Evolutionary conservation across 306 rosid species (phyloP).

Genomic region (Prunus armeniaca): DNA sequence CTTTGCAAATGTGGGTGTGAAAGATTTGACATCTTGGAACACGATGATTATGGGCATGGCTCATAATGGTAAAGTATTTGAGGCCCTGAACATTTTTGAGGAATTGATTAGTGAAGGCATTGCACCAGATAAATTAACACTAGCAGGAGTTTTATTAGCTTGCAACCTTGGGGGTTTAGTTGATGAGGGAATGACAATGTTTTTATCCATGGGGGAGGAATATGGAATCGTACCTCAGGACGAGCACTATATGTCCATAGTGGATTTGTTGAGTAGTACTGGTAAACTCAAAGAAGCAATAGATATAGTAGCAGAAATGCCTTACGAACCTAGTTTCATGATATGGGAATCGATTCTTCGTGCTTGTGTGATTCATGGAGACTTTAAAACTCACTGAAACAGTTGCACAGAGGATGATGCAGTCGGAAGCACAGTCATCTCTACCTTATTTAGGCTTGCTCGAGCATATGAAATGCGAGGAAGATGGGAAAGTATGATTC

Average conservation of each 20-base stretch:
- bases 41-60: slow-evolving; percentile 66
- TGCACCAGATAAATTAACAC: slow-evolving; percentile 57
- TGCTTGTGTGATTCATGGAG: slow-evolving; percentile 42
- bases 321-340: slow-evolving; percentile 31
- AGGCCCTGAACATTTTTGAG: slow-evolving; percentile 43
- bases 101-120: slow-evolving; percentile 41
- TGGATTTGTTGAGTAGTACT: slow-evolving; percentile 61
- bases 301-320: slow-evolving; percentile 43
- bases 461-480: slow-evolving; percentile 57
- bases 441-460: slow-evolving; percentile 61
- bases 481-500: slow-evolving; percentile 73
- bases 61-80: slow-evolving; percentile 44
- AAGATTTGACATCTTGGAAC: slow-evolving; percentile 81
- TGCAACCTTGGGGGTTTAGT: slow-evolving; percentile 62
- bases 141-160: slow-evolving; percentile 61
- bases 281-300: slow-evolving; percentile 70
- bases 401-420: slow-evolving; percentile 54
- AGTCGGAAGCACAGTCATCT: slow-evolving; percentile 45
- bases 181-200: slow-evolving; percentile 60
- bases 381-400: slow-evolving; percentile 56
- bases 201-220: slow-evolving; percentile 56
- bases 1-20: slow-evolving; percentile 41
- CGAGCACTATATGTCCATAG: slow-evolving; percentile 54
- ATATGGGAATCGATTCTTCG: slow-evolving; percentile 62
- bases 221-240: slow-evolving; percentile 53